Base-by-base conservation (phyloP, 2,329 filamentous ascomycete genomes). In the Pseudocercospora cruenta region DNA sequence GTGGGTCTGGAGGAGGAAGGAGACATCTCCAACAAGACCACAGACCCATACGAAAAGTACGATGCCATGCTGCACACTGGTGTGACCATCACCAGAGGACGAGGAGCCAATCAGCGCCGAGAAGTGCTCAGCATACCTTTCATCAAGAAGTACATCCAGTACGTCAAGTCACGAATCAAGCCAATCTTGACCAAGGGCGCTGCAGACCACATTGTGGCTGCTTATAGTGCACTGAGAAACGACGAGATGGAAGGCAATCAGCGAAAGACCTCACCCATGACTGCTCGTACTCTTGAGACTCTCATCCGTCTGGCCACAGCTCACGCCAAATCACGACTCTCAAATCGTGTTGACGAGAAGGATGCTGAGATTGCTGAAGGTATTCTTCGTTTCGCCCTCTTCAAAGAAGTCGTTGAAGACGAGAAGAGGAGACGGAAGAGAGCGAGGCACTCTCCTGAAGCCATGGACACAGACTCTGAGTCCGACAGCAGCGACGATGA, bases 141-240 rank as follows among this genome's bases (percentile, higher is more conserved):
- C 81, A 93, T 99, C 84, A 99, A 99, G 83, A 99, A 99, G 81
- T 99, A 97, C 79, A 96, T 99, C 54, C 95, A 99, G 77, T 99
- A 99, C 79, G 93, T 95, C 70, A 99, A 99, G 83, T 91, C 88
- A 39, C 86, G 95, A 76, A 87, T 97, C 75, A 96, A 93, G 85
- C 95, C 95, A 0, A 84, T 96, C 47, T 83, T 99, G 68, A 97
- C 94, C 0, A 93, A 95, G 76, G 93, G 93, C 53, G 94, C 95
- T 5, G 92, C 93, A 10, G 93, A 97, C 72, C 92, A 96, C 69
- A 96, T 99, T 75, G 90, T 94, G 43, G 87, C 92, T 33, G 91
- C 94, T 16, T 99, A 98, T 78, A 95, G 96, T 39, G 91, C 92
- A 9, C 85, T 99, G 21, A 89, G 95, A 71, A 99, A 99, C 77